Conservation (phyloP, 768 basidiomycete genomes). For the Calocybe cyanea region DNA sequence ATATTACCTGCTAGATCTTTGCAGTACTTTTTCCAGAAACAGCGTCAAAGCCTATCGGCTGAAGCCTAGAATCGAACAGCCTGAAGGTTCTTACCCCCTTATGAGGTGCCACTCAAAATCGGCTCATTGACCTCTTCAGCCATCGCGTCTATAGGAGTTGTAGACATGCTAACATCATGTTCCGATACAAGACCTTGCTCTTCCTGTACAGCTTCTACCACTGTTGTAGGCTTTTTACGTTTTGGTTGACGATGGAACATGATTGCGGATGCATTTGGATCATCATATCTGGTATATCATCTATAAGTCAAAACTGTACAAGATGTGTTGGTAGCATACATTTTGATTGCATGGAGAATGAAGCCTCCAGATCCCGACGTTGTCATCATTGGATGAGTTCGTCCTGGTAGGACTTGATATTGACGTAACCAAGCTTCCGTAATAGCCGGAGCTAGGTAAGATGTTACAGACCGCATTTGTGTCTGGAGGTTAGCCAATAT, state of each 20-base stretch:
- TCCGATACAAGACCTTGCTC: neutral
- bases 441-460: slow-evolving; percentile 73
- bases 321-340: slow-evolving; percentile 43
- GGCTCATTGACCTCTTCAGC: neutral
- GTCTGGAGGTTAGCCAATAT: slow-evolving; percentile 75
- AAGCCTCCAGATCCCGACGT: slow-evolving; percentile 88
- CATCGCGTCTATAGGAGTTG: slow-evolving; percentile 9
- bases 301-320: slow-evolving; percentile 2
- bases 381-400: slow-evolving; percentile 94
- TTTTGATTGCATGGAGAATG: slow-evolving; percentile 80
- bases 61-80: too few relatives aligned
- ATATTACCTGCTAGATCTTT: slow-evolving; percentile 23
- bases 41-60: neutral
- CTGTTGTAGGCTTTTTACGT: slow-evolving; percentile 28
- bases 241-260: slow-evolving; percentile 44
- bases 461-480: slow-evolving; percentile 59
- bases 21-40: slow-evolving; percentile 28
- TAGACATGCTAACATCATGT: neutral
- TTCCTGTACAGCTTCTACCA: slow-evolving; percentile 4
- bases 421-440: slow-evolving; percentile 85
- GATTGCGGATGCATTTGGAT: slow-evolving; percentile 56
- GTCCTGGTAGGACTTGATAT: slow-evolving; percentile 95
- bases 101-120: too few relatives aligned
- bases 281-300: slow-evolving; percentile 47
- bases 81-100: too few relatives aligned